Conservation (phyloP, 139 green algal species). For the Diplosphaera chodatii region DNA sequence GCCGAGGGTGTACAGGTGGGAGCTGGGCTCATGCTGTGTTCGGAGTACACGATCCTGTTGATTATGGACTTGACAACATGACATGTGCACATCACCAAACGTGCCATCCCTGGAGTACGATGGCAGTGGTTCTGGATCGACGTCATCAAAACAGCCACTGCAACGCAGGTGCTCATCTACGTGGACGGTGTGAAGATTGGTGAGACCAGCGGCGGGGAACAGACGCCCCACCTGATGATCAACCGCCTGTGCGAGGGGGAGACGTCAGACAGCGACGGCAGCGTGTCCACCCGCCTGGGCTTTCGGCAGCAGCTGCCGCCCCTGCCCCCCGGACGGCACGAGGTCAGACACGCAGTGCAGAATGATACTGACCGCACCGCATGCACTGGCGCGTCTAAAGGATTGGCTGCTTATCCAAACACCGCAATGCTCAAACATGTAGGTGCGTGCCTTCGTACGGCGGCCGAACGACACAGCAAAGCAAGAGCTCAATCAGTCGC, state of each 20-base stretch:
- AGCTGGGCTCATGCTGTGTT: no score
- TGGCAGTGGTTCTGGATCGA: no score
- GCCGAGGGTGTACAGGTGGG: conserved; percentile 1
- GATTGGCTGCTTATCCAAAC: no score
- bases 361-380: no score
- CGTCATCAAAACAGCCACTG: no score
- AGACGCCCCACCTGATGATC: conserved; percentile 21
- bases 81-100: no score
- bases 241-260: conserved; percentile 30
- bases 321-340: conserved; percentile 27
- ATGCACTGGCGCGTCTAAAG: no score
- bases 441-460: conserved; percentile 40
- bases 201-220: conserved; percentile 3
- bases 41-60: no score
- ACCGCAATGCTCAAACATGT: no score
- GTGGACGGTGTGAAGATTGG: conserved; percentile 37
- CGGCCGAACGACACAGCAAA: conserved; percentile 8
- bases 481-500: conserved; percentile 45
- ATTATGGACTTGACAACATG: no score
- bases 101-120: no score
- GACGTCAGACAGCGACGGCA: background rate
- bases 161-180: conserved; percentile 29
- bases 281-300: conserved; percentile 18
- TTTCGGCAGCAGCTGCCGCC: conserved; percentile 34
- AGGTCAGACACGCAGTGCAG: conserved; percentile 21